Percentiles rank a stretch among this genome's conserved stretches.
Evolutionary conservation across 805 yeast genomes (phyloP).

Genomic region (Lachancea waltii): DNA sequence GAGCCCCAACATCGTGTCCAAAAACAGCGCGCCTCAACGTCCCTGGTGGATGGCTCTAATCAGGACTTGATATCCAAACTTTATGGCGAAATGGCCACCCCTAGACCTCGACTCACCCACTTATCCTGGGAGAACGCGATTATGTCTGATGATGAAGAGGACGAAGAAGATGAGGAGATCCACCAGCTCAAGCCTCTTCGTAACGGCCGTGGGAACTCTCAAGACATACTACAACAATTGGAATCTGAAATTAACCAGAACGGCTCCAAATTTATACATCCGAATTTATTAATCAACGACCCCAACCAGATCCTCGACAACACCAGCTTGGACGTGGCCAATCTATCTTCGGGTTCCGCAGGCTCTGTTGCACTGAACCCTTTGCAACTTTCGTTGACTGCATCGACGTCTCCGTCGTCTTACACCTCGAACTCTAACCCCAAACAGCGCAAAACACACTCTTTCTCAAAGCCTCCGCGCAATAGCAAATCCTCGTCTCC

Average conservation of each 20-base stretch:
- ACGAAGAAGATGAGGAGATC: background rate
- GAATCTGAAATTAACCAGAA: background rate
- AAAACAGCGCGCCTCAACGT: conserved; percentile 26
- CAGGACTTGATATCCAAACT: conserved; percentile 20
- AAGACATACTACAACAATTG: background rate
- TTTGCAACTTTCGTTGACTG: background rate
- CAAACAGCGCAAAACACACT: conserved; percentile 6
- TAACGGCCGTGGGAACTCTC: background rate
- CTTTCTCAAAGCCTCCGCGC: conserved; percentile 9
- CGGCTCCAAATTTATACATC: conserved; percentile 3
- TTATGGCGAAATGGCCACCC: conserved; percentile 13
- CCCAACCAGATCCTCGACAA: background rate
- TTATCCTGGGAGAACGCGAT: conserved; percentile 14
- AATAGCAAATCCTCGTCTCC: conserved; percentile 11
- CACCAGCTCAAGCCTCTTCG: background rate
- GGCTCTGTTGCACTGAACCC: conserved; percentile 1
- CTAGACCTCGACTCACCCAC: conserved; percentile 5
- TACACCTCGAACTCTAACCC: conserved; percentile 1
- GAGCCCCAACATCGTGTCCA: conserved; percentile 19
- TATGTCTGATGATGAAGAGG: conserved; percentile 13
- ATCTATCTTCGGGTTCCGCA: background rate
- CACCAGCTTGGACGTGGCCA: conserved; percentile 1
- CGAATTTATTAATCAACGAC: conserved; percentile 3
- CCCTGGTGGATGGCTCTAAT: conserved; percentile 20
- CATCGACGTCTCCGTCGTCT: conserved; percentile 6